Percentiles rank a stretch among this genome's conserved stretches.
Evolutionary conservation across 768 basidiomycete species (phyloP).

Genomic region (Termitomyces sp.): DNA sequence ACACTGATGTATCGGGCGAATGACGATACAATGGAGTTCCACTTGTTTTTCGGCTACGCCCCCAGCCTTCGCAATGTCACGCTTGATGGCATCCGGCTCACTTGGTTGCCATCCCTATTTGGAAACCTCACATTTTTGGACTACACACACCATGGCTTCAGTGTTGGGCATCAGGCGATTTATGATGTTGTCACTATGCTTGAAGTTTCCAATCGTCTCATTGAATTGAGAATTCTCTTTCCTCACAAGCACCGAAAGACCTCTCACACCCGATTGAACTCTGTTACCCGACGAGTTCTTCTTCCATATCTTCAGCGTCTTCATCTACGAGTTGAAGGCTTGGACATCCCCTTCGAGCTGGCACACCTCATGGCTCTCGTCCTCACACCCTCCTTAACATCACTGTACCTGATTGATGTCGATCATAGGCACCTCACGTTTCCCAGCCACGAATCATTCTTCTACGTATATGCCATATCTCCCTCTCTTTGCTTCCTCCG

Average conservation of each 20-base stretch:
- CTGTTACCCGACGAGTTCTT: constrained; percentile 28
- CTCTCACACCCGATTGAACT: constrained; percentile 21
- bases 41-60: constrained; percentile 58
- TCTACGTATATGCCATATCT: constrained; percentile 40
- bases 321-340: constrained; percentile 46
- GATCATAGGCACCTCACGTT: constrained; percentile 34
- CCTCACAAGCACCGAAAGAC: constrained; percentile 30
- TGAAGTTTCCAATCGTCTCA: constrained; percentile 46
- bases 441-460: constrained; percentile 42
- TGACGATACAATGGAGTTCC: constrained; percentile 66
- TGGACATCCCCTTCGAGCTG: constrained; percentile 62
- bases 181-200: constrained; percentile 58
- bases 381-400: constrained; percentile 42
- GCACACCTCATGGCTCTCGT: constrained; percentile 48
- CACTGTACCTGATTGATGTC: constrained; percentile 46
- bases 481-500: constrained; percentile 34
- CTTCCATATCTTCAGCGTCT: constrained; percentile 47
- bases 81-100: constrained; percentile 60
- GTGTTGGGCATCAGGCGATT: constrained; percentile 49
- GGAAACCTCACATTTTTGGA: constrained; percentile 59
- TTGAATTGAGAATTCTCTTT: constrained; percentile 55
- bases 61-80: constrained; percentile 54
- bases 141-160: constrained; percentile 73
- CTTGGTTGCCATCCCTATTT: constrained; percentile 62
- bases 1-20: constrained; percentile 58